Percentiles rank a stretch among this genome's conserved stretches.
phyloP scores from a whole-genome alignment of 2,329 filamentous ascomycete species.

The Lachnellula subtilissima region DNA sequence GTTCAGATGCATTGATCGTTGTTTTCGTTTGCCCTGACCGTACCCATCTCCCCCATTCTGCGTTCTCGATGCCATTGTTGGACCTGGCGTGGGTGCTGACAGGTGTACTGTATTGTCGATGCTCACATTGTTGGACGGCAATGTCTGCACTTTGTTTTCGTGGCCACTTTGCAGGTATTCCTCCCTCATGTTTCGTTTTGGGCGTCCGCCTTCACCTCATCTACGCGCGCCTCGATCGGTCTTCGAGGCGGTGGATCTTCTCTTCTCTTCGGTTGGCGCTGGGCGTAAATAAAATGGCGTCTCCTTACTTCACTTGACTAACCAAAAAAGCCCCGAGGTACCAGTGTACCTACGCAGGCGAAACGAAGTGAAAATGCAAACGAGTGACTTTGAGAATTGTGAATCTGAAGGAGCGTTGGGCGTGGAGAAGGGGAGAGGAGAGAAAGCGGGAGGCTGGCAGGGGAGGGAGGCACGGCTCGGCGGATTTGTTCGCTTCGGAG shows the following conservation, averaged over 20 bases:
- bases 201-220: constrained; percentile 14
- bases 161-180: constrained; percentile 10
- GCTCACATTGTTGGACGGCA: constrained; percentile 15
- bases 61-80: constrained; percentile 9
- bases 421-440: constrained; percentile 6
- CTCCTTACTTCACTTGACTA: constrained; percentile 1
- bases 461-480: not conserved
- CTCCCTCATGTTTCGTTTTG: constrained; percentile 27
- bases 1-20: constrained; percentile 18
- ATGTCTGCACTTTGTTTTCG: constrained; percentile 13
- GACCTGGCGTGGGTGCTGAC: constrained; percentile 2
- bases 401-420: constrained; percentile 13
- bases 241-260: constrained; percentile 15
- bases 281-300: constrained; percentile 7
- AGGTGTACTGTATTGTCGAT: constrained; percentile 7
- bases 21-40: constrained; percentile 16
- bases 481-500: not conserved
- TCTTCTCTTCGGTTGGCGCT: constrained; percentile 3
- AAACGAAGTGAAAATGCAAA: constrained; percentile 20
- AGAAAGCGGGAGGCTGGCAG: constrained; percentile 1
- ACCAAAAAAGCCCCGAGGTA: constrained; percentile 17
- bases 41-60: not conserved
- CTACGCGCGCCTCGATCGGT: constrained; percentile 15
- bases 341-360: constrained; percentile 6
- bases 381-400: constrained; percentile 15